Evolutionary conservation across 495 filamentous ascomycete species (phyloP).

Genomic region (Daldinia decipiens): DNA sequence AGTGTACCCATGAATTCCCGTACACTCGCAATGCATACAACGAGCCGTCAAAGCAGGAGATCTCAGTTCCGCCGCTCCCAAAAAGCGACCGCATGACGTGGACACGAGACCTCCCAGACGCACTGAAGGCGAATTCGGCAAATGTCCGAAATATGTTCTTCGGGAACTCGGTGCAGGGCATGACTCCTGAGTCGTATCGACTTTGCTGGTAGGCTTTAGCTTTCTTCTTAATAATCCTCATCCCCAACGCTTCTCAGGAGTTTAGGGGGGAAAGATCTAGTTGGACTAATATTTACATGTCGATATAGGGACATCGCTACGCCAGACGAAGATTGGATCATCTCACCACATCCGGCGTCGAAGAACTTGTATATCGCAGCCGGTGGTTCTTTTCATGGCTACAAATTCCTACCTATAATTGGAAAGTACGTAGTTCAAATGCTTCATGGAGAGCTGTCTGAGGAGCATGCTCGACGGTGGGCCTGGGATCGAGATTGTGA

Average conservation of each 20-base stretch:
- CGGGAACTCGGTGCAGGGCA: constrained; percentile 25
- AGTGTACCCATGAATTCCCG: constrained; percentile 51
- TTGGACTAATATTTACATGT: neutral
- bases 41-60: constrained; percentile 25
- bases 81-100: constrained; percentile 24
- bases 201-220: constrained; percentile 39
- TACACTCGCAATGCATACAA: constrained; percentile 36
- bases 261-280: too few species aligned
- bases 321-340: constrained; percentile 61
- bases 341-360: constrained; percentile 59
- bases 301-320: constrained; percentile 32
- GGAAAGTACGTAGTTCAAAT: constrained; percentile 65
- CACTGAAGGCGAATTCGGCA: constrained; percentile 29
- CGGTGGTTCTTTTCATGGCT: constrained; percentile 55
- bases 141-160: constrained; percentile 25
- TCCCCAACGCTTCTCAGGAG: too few species aligned
- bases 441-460: constrained; percentile 56
- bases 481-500: constrained; percentile 55
- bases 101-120: constrained; percentile 38
- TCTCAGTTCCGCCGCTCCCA: constrained; percentile 32
- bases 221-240: too few species aligned
- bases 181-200: constrained; percentile 32
- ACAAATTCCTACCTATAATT: constrained; percentile 65
- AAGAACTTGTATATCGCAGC: constrained; percentile 52
- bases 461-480: constrained; percentile 56